Base-by-base conservation (phyloP, 164 flowering plant species). In the Magnolia kwangsiensis region DNA sequence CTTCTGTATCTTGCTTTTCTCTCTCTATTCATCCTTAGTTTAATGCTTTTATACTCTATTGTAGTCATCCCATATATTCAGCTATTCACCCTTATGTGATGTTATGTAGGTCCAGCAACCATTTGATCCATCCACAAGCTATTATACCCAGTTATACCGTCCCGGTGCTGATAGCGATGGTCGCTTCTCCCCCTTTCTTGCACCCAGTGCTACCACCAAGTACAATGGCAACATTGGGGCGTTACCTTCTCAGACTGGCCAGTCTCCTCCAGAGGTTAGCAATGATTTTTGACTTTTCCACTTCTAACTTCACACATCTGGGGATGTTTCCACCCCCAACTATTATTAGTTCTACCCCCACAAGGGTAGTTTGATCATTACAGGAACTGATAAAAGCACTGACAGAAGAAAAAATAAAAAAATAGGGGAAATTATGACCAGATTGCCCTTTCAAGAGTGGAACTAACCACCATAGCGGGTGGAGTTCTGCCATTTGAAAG, bases 251-350 rank as follows among this genome's bases (percentile, higher is more conserved):
- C 92, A 90, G 78, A 78, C 87, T 75, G 85, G 94, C 24, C 93
- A 88, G 79, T 78, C 91, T 63, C 83, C 87, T 51, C 92, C 87
- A 82, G 97, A 94, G 94, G 98, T 92, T 80, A 78, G 85, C 27
- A 61, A 70, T 24, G 50, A 37, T 67, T 21, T 64, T 21, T 21
- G 19, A 55, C 13, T 55, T 55, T 55, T 55, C 61, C 18, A 11
- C 61, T 55, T 55, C 18, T 11, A 55, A 55, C 13, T 16, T 55
- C 61, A 11, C 13, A 55, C 61, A 55, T 55, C 13, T 16, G 13
- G 45, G 45, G 45, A 37, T 37, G 7, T 55, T 55, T 55, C 61
- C 61, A 55, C 61, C 18, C 2, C 59, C 10, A 8, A 51, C 10
- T 51, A 51, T 51, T 51, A 51, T 9, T 51, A 14, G 14, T 14